Conservation (phyloP, 768 basidiomycete species). For the Cubamyces sp. region DNA sequence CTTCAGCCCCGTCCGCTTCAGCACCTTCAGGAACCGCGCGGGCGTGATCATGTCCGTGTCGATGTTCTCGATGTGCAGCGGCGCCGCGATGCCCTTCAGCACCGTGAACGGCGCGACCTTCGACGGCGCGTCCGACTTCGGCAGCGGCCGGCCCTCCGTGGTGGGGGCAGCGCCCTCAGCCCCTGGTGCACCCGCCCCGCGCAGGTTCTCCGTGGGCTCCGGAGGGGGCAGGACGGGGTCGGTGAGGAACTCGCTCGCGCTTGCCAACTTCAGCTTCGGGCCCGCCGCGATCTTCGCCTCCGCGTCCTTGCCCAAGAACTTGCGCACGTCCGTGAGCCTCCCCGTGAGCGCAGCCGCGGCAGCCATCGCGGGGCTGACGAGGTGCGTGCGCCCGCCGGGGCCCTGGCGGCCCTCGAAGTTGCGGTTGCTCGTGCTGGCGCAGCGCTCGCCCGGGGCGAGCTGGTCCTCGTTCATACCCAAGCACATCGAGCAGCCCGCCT, state of each 20-base stretch:
- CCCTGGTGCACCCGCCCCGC: slow-evolving; percentile 3
- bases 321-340: slow-evolving; percentile 60
- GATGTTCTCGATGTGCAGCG: slow-evolving; percentile 56
- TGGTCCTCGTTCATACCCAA: slow-evolving; percentile 74
- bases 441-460: slow-evolving; percentile 58
- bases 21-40: slow-evolving; percentile 68
- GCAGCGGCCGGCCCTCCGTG: slow-evolving; percentile 27
- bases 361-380: slow-evolving; percentile 71
- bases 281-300: slow-evolving; percentile 34
- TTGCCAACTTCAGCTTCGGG: slow-evolving; percentile 69
- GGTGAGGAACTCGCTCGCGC: slow-evolving; percentile 76
- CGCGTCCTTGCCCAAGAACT: slow-evolving; percentile 44
- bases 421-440: slow-evolving; percentile 66
- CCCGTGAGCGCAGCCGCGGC: slow-evolving; percentile 67
- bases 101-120: slow-evolving; percentile 48
- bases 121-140: slow-evolving; percentile 36
- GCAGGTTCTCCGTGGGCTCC: slow-evolving; percentile 33
- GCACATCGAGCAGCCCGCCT: slow-evolving; percentile 75
- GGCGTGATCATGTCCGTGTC: slow-evolving; percentile 74
- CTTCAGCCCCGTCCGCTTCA: slow-evolving; percentile 66
- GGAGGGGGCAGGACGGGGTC: slow-evolving; percentile 53
- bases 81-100: slow-evolving; percentile 57
- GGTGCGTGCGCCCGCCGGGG: slow-evolving; percentile 64
- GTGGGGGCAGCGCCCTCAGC: slow-evolving; percentile 28
- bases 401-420: slow-evolving; percentile 71